These are phyloP conservation scores for Pelargonium cotyledonis DNA, from an alignment of 441 rosid species.

Conservation along the genomic window DNA sequence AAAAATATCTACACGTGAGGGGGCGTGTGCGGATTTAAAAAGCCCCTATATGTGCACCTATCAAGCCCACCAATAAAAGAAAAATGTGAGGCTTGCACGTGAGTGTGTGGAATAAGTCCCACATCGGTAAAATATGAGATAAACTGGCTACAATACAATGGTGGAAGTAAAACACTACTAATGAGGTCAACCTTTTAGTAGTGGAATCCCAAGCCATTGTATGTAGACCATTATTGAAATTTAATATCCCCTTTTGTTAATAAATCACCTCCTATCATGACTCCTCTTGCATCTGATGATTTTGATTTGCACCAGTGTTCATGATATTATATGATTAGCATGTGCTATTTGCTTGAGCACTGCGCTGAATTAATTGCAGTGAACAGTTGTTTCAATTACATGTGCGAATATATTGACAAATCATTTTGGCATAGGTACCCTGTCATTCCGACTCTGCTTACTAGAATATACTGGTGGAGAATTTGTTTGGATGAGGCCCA, in stretches of 20 bases:
- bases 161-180: too few relatives aligned
- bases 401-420: slow-evolving; percentile 15
- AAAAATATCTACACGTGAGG: too few relatives aligned
- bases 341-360: not conserved
- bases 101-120: too few relatives aligned
- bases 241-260: not conserved
- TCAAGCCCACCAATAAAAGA: too few relatives aligned
- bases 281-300: not conserved
- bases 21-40: too few relatives aligned
- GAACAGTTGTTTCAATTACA: not conserved
- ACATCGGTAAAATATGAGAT: too few relatives aligned
- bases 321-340: not conserved
- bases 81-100: too few relatives aligned
- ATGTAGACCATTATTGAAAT: too few relatives aligned
- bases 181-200: too few relatives aligned
- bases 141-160: too few relatives aligned
- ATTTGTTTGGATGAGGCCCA: slow-evolving; percentile 98
- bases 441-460: slow-evolving; percentile 80
- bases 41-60: too few relatives aligned
- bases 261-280: not conserved
- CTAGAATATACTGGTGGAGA: slow-evolving; percentile 97
- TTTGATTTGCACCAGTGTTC: not conserved
- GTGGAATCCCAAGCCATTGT: too few relatives aligned
- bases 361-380: not conserved
- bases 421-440: slow-evolving; percentile 65